phyloP scores from a whole-genome alignment of 176 grass and related monocot genomes.

The Phoenix roebelenii region DNA sequence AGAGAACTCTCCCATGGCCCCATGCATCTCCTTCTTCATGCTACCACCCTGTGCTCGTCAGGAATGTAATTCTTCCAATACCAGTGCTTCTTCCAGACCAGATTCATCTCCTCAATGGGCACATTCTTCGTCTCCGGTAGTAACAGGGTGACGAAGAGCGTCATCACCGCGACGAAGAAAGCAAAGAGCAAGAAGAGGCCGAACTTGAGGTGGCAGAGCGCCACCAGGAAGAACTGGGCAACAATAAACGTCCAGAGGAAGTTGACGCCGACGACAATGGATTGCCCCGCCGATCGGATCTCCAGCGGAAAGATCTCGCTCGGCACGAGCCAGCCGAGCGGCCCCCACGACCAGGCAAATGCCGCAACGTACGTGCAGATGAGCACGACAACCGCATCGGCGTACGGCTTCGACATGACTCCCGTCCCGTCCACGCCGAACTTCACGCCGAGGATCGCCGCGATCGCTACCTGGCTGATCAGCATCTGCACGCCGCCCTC shows the following conservation, averaged over 20 bases:
- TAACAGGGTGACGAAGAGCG: not conserved
- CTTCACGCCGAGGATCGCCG: conserved; percentile 31
- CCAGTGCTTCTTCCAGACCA: conserved; percentile 7
- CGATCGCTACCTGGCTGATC: conserved; percentile 38
- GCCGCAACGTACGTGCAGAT: conserved; percentile 62
- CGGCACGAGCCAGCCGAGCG: conserved; percentile 52
- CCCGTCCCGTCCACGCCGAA: conserved; percentile 25
- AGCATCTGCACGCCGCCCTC: conserved; percentile 17
- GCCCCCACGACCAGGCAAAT: conserved; percentile 64
- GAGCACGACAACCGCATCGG: conserved; percentile 22
- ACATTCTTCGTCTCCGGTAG: conserved; percentile 13
- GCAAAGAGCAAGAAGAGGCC: conserved; percentile 14
- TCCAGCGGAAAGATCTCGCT: conserved; percentile 89
- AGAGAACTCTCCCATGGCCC: no score
- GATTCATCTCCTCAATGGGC: conserved; percentile 14
- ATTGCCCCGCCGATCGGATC: conserved; percentile 26
- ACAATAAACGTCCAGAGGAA: conserved; percentile 7
- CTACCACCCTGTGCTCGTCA: not conserved
- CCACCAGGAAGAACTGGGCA: conserved; percentile 3
- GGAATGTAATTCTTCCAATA: conserved; percentile 1
- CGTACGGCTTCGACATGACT: conserved; percentile 14
- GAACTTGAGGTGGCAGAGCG: conserved; percentile 9
- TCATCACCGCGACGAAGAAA: not conserved
- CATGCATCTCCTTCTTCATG: no score
- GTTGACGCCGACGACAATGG: conserved; percentile 9